These are phyloP conservation scores for Sonneratia alba DNA, from an alignment of 345 rosid species.

Conservation along the genomic window DNA sequence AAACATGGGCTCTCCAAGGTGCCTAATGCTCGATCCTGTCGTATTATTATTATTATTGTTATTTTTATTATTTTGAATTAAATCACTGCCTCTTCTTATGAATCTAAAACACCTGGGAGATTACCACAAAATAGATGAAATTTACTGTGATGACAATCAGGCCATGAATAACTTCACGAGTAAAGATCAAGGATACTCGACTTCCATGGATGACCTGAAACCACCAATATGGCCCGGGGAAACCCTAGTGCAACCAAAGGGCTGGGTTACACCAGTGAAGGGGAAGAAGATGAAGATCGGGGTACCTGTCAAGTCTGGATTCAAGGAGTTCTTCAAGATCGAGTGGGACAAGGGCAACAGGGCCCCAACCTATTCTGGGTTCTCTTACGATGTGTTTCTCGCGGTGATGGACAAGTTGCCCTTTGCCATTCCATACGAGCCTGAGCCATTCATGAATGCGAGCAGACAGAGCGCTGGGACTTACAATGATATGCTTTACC, in stretches of 20 bases:
- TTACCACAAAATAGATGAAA: background rate
- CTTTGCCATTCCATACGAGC: constrained; percentile 10
- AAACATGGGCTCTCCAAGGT: constrained; percentile 4
- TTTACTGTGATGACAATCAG: background rate
- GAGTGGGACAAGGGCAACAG: background rate
- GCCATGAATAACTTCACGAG: background rate
- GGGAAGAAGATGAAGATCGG: constrained; percentile 18
- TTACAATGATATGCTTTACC: constrained; percentile 6
- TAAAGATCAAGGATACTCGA: background rate
- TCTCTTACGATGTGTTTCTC: constrained; percentile 13
- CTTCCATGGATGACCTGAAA: background rate
- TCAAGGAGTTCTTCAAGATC: constrained; percentile 13
- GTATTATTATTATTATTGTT: no score
- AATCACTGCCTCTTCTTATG: background rate
- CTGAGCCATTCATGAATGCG: constrained; percentile 9
- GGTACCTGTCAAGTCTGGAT: constrained; percentile 14
- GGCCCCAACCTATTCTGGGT: constrained; percentile 11
- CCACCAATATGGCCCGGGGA: constrained; percentile 19
- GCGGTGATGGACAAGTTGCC: constrained; percentile 12
- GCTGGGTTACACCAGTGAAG: constrained; percentile 9
- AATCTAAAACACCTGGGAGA: no score
- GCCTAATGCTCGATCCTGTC: background rate
- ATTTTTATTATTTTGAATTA: no score
- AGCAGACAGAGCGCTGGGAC: constrained; percentile 9
- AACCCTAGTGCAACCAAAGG: constrained; percentile 9